Evolutionary conservation across 1,284 basidiomycete genomes (phyloP), one percentile per base, ranked within the genome.

Genomic region (Pisolithus thermaeus): DNA sequence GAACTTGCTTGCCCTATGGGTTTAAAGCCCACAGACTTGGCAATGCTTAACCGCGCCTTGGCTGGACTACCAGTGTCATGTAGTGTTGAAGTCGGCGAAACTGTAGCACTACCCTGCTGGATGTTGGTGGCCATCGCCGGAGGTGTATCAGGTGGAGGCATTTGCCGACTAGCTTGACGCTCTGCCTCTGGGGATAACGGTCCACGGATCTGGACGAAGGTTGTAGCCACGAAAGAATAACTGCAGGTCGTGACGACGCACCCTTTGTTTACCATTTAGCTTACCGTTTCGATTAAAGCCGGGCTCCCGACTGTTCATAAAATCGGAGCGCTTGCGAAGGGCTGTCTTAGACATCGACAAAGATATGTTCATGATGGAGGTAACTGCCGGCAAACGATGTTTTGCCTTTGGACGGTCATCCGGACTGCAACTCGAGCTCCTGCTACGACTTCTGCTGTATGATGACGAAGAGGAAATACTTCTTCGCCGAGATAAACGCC

Each of bases 351-450:
- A 56, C 50, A 70, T 60, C 23, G 69, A 61, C 22, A 74, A 55
- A 8, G 66, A 63, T 35, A 75, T 65, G 5, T 74, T 72, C 50
- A 69, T 68, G 49, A 78, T 58, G 7, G 73, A 71, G 6, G 76
- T 74, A 11, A 75, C 65, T 12, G 74, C 58, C 30, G 85, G 86
- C 28, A 87, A 69, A 39, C 85, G 78, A 64, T 88, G 86, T 42
- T 84, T 74, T 11, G 80, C 70, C 53, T 75, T 77, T 30, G 75
- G 70, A 42, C 72, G 74, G 32, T 73, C 70, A 28, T 62, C 62
- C 40, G 77, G 79, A 57, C 79, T 83, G 51, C 64, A 70, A 59
- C 78, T 83, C 7, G 71, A 70, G 59, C 80, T 84, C 46, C 79
- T 70, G 54, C 76, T 79, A 43, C 68, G 63, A 40, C 75, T 74